phyloP scores from a whole-genome alignment of 1,284 basidiomycete species.

The Ceraceosorus bombacis region DNA sequence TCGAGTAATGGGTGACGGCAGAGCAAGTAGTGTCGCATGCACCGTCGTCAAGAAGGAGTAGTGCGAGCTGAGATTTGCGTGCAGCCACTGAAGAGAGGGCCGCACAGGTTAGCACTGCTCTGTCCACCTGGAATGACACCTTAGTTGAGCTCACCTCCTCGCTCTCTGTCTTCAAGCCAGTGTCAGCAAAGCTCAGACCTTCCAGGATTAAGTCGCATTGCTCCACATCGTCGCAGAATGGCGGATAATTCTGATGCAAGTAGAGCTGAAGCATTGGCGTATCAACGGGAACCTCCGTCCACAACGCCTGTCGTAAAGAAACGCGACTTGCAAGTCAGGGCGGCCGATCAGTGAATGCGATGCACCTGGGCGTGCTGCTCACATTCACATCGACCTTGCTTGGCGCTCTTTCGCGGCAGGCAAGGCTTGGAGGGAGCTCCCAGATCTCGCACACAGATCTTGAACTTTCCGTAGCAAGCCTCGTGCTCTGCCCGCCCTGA shows the following conservation, averaged over 20 bases:
- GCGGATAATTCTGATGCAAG: slow-evolving; percentile 83
- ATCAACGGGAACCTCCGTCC: slow-evolving; percentile 82
- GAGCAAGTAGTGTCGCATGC: slow-evolving; percentile 67
- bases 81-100: slow-evolving; percentile 57
- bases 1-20: slow-evolving; percentile 76
- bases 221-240: slow-evolving; percentile 71
- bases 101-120: background rate
- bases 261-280: slow-evolving; percentile 79
- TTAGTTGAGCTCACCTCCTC: slow-evolving; percentile 58
- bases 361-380: background rate
- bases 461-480: too few species aligned
- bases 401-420: slow-evolving; percentile 59
- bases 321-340: slow-evolving; percentile 12
- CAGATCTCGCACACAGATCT: background rate
- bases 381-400: slow-evolving; percentile 62
- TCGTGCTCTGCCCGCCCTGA: too few species aligned
- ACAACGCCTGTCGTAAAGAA: slow-evolving; percentile 50
- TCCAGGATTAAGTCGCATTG: slow-evolving; percentile 67
- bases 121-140: background rate
- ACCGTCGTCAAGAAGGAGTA: slow-evolving; percentile 75
- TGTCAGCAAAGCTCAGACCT: slow-evolving; percentile 71
- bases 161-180: slow-evolving; percentile 55
- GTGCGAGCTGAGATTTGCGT: slow-evolving; percentile 60
- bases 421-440: slow-evolving; percentile 55
- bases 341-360: background rate